Evolutionary conservation across 2,329 filamentous ascomycete genomes (phyloP).

Genomic region (Cryoendolithus antarcticus): DNA sequence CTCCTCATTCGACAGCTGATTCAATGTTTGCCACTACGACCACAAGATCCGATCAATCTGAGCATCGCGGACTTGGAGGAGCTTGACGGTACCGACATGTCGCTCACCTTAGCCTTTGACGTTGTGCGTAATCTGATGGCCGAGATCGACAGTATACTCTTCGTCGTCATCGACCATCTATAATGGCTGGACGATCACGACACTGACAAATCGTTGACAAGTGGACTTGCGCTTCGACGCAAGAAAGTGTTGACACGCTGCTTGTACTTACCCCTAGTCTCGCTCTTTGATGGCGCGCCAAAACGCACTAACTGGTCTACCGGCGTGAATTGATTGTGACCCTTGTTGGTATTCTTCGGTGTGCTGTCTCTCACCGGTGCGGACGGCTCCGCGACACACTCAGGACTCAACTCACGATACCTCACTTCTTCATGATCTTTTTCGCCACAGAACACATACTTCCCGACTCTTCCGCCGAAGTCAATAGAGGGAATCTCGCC

Average conservation of each 20-base stretch:
- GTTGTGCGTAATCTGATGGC: neutral
- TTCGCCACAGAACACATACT: constrained; percentile 19
- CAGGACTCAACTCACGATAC: constrained; percentile 8
- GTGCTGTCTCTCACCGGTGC: neutral
- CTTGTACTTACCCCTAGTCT: constrained; percentile 5
- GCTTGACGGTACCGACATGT: neutral
- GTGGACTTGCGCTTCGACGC: constrained; percentile 5
- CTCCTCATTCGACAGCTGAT: constrained; percentile 9
- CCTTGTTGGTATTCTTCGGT: constrained; percentile 6
- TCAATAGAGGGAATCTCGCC: constrained; percentile 8
- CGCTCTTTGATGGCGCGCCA: constrained; percentile 12
- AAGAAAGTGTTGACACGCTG: constrained; percentile 8
- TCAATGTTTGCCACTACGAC: constrained; percentile 5
- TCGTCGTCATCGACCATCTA: constrained; percentile 10
- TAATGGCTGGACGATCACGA: constrained; percentile 10
- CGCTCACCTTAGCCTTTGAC: neutral
- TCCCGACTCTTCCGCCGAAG: constrained; percentile 6
- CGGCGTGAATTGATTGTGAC: constrained; percentile 19
- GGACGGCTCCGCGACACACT: neutral
- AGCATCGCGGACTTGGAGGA: neutral
- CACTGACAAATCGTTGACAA: constrained; percentile 2
- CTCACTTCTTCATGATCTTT: constrained; percentile 11
- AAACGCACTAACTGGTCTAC: constrained; percentile 16
- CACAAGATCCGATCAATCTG: constrained; percentile 2
- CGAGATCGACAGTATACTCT: neutral